phyloP scores from a whole-genome alignment of 129 eudicot species.

The Lonicera japonica region DNA sequence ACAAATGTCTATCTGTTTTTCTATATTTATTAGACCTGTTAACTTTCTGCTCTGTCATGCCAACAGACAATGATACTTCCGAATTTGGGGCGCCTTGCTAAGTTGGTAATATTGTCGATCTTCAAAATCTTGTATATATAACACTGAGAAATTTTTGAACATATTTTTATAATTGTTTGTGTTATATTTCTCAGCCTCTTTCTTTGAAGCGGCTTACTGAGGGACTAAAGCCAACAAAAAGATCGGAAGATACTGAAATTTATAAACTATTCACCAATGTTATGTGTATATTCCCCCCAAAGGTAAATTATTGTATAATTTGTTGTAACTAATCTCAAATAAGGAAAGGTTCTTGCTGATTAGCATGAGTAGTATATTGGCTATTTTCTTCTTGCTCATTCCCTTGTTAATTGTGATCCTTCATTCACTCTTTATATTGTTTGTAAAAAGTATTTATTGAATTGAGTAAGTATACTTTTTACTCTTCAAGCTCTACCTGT shows the following conservation, averaged over 20 bases:
- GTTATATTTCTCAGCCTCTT: constrained; percentile 62
- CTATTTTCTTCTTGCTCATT: constrained; percentile 1
- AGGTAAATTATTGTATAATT: constrained; percentile 36
- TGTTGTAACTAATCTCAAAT: neutral
- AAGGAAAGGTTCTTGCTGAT: neutral
- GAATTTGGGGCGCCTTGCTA: constrained; percentile 85
- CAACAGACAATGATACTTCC: constrained; percentile 93
- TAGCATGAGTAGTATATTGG: neutral
- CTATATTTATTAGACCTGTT: neutral
- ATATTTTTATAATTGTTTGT: neutral
- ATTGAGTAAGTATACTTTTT: no score
- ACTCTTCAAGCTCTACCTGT: no score
- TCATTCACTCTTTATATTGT: neutral
- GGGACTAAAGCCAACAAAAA: constrained; percentile 59
- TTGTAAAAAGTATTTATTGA: neutral
- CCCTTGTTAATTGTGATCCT: neutral
- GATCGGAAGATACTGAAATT: constrained; percentile 56
- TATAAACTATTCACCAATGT: constrained; percentile 78
- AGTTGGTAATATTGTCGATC: constrained; percentile 55
- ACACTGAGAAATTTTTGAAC: neutral
- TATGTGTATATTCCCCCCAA: constrained; percentile 60
- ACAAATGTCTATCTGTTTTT: neutral
- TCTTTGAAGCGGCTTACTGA: constrained; percentile 79
- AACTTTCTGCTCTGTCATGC: constrained; percentile 19
- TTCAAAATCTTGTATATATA: neutral